Evolutionary conservation across 2,329 filamentous ascomycete species (phyloP).

Genomic region (Xylaria sp.): DNA sequence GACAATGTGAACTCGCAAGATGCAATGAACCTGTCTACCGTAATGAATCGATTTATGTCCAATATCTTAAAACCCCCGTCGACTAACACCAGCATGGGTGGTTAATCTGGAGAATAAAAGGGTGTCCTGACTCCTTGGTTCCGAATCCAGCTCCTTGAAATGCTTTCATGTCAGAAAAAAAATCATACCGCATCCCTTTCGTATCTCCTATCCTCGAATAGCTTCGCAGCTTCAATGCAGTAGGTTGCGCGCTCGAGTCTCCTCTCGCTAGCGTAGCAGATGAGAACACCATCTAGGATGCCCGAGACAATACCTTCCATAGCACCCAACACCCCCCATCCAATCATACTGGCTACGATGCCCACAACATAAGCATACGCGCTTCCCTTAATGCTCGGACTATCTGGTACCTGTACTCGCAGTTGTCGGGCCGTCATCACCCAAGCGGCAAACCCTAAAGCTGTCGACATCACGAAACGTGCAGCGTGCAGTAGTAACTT

Average conservation of each 20-base stretch:
- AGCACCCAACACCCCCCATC: constrained; percentile 90
- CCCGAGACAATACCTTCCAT: constrained; percentile 90
- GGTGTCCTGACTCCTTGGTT: constrained; percentile 29
- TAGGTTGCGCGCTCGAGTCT: constrained; percentile 79
- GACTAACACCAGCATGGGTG: constrained; percentile 15
- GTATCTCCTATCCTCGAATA: constrained; percentile 76
- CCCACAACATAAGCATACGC: constrained; percentile 96
- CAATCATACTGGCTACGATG: constrained; percentile 90
- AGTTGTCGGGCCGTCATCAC: constrained; percentile 88
- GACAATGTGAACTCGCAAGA: constrained; percentile 6
- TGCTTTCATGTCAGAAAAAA: constrained; percentile 24
- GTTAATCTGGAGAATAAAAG: constrained; percentile 8
- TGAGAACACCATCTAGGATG: constrained; percentile 86
- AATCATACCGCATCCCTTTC: constrained; percentile 50
- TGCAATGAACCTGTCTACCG: constrained; percentile 27
- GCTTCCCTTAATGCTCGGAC: constrained; percentile 74
- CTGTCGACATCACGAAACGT: constrained; percentile 88
- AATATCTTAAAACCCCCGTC: constrained; percentile 33
- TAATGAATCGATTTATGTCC: constrained; percentile 28
- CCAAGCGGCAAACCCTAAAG: constrained; percentile 95
- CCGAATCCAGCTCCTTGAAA: constrained; percentile 30
- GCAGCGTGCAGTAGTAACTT: constrained; percentile 93
- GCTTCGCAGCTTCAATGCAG: constrained; percentile 88
- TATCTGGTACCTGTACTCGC: constrained; percentile 66
- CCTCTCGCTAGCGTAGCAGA: constrained; percentile 94